Evolutionary conservation across 306 rosid genomes (phyloP).

Genomic region (Vachellia collinsii): DNA sequence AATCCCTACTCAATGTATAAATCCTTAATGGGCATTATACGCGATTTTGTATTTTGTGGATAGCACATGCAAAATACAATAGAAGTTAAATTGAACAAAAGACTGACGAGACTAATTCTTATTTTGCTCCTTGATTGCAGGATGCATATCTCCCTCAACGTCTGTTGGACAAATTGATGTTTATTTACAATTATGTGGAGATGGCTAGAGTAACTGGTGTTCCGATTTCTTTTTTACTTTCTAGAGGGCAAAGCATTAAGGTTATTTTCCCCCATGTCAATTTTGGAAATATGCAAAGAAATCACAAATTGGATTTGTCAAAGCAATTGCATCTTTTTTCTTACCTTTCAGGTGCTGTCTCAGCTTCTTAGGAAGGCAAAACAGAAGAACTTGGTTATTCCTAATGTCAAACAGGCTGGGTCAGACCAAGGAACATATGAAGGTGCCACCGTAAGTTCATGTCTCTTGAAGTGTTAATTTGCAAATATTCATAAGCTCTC

Average conservation of each 20-base stretch:
- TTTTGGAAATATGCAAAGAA: conserved; percentile 18
- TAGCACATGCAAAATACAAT: background rate
- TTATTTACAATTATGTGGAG: conserved; percentile 93
- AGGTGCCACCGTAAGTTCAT: conserved; percentile 94
- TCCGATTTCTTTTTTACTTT: conserved; percentile 92
- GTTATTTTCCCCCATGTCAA: conserved; percentile 38
- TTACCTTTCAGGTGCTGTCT: conserved; percentile 75
- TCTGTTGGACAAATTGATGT: conserved; percentile 94
- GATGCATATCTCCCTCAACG: conserved; percentile 99
- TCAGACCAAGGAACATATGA: conserved; percentile 97
- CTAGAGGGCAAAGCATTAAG: conserved; percentile 98
- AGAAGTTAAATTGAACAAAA: conserved; percentile 11
- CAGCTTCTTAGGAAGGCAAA: conserved; percentile 99
- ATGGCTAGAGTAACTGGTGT: conserved; percentile 99
- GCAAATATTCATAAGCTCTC: background rate
- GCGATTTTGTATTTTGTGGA: background rate
- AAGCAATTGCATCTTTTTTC: conserved; percentile 34
- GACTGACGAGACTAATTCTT: conserved; percentile 7
- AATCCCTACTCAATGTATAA: background rate
- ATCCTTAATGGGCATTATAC: conserved; percentile 2
- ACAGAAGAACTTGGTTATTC: conserved; percentile 85
- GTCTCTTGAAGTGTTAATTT: background rate
- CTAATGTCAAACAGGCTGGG: conserved; percentile 87
- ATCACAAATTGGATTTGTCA: conserved; percentile 17
- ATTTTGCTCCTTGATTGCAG: conserved; percentile 48